These are phyloP conservation scores for Conringia planisiliqua DNA, from an alignment of 345 rosid genomes.

Conservation along the genomic window DNA sequence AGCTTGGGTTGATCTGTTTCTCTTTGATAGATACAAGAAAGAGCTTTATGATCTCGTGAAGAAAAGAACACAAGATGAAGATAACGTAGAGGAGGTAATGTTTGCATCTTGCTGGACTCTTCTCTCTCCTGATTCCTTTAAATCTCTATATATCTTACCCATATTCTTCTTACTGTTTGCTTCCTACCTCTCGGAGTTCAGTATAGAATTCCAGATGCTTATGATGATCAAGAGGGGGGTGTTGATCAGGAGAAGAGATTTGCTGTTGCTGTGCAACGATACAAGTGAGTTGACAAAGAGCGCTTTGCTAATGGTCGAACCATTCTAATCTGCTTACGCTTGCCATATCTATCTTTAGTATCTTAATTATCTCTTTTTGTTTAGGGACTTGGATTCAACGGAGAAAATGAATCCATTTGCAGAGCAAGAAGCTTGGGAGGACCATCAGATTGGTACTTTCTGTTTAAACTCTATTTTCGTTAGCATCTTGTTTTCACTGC, in stretches of 20 bases:
- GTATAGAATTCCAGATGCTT: constrained; percentile 97
- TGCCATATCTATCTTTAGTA: not conserved
- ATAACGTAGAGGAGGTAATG: constrained; percentile 62
- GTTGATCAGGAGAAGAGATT: constrained; percentile 95
- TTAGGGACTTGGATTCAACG: constrained; percentile 58
- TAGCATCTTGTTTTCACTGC: not conserved
- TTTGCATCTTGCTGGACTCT: constrained; percentile 19
- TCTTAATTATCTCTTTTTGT: not conserved
- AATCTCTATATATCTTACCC: constrained; percentile 9
- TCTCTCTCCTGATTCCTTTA: not conserved
- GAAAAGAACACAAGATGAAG: constrained; percentile 72
- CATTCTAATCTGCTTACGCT: constrained; percentile 2
- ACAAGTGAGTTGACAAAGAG: constrained; percentile 48
- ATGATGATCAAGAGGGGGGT: constrained; percentile 87
- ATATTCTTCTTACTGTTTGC: not conserved
- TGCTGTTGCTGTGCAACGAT: constrained; percentile 85
- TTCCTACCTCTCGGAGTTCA: constrained; percentile 33
- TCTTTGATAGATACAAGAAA: constrained; percentile 66
- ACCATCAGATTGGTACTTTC: constrained; percentile 78
- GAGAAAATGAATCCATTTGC: constrained; percentile 98
- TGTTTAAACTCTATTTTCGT: not conserved
- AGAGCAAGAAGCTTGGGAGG: constrained; percentile 99
- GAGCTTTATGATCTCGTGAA: constrained; percentile 79
- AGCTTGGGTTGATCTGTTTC: constrained; percentile 6
- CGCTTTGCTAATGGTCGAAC: constrained; percentile 14